Percentiles rank a stretch among this genome's conserved stretches.
Evolutionary conservation across 2,329 filamentous ascomycete species (phyloP).

Genomic region (Daldinia sp.): DNA sequence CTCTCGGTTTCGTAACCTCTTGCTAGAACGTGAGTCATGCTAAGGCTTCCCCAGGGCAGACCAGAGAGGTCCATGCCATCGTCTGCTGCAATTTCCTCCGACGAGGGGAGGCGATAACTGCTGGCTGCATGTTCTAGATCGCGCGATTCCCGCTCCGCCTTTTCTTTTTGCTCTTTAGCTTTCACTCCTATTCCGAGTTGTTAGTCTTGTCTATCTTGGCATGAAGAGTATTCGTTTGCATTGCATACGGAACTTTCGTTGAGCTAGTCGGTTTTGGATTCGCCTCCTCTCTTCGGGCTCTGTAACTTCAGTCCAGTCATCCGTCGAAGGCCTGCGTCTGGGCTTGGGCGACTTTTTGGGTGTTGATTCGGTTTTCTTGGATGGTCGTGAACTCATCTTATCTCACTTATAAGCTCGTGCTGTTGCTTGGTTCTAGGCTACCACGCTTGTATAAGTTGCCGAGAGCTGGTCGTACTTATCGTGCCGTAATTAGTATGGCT

Average conservation of each 20-base stretch:
- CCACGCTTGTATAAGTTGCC: not conserved
- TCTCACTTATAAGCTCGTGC: not conserved
- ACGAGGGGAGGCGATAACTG: constrained; percentile 68
- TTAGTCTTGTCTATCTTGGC: constrained; percentile 16
- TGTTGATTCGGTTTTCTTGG: constrained; percentile 48
- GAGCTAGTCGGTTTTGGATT: constrained; percentile 79
- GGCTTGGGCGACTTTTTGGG: constrained; percentile 48
- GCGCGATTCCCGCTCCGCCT: constrained; percentile 66
- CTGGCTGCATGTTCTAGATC: constrained; percentile 71
- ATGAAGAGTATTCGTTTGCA: not conserved
- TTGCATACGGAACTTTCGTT: constrained; percentile 75
- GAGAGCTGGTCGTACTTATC: not conserved
- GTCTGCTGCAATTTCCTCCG: constrained; percentile 59
- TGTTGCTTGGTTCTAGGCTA: not conserved
- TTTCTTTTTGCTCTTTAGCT: constrained; percentile 72
- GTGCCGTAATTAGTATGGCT: not conserved
- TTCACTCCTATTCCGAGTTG: constrained; percentile 68
- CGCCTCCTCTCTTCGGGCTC: constrained; percentile 76
- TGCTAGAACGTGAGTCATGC: constrained; percentile 62
- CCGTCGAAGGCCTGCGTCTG: constrained; percentile 52
- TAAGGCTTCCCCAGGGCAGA: constrained; percentile 76
- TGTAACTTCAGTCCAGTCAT: constrained; percentile 74
- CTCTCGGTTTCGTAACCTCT: constrained; percentile 60
- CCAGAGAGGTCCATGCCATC: constrained; percentile 66
- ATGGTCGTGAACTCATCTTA: constrained; percentile 44